Conservation (phyloP, 1,284 basidiomycete species). For the Sporisorium scitamineum region DNA sequence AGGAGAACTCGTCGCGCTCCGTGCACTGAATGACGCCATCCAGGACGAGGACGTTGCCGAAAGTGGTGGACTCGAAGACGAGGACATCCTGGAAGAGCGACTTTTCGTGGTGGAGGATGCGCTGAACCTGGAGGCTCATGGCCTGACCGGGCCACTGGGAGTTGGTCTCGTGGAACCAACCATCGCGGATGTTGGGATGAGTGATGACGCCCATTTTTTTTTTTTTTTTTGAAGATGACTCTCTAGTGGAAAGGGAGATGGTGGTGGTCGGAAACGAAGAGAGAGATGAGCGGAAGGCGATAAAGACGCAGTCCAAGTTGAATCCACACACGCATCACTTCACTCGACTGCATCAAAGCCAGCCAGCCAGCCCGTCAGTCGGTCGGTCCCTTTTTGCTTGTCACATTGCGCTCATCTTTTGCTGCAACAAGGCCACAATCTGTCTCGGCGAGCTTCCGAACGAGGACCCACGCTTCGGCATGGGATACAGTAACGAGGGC, state of each 20-base stretch:
- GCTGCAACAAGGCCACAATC: too few relatives aligned
- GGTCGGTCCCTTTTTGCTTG: neutral
- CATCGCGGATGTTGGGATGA: conserved; percentile 76
- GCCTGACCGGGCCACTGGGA: conserved; percentile 89
- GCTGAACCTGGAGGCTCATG: conserved; percentile 77
- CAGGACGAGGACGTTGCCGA: conserved; percentile 89
- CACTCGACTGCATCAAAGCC: neutral
- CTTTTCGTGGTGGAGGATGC: conserved; percentile 93
- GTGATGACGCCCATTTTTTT: conserved; percentile 63
- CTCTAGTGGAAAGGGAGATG: conserved; percentile 11
- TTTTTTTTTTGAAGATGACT: conserved; percentile 2
- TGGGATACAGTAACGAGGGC: neutral
- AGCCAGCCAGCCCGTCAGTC: neutral
- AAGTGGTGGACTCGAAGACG: conserved; percentile 62
- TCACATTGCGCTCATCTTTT: neutral
- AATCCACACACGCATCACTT: neutral
- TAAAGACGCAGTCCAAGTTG: neutral
- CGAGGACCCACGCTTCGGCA: neutral
- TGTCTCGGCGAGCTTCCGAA: conserved; percentile 1
- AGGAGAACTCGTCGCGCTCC: conserved; percentile 98
- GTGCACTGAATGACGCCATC: conserved; percentile 97
- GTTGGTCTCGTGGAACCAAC: conserved; percentile 96
- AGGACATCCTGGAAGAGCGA: conserved; percentile 86
- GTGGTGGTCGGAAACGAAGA: conserved; percentile 4
- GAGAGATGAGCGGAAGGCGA: neutral